These are phyloP conservation scores for Meripilus lineatus DNA, from an alignment of 1,284 basidiomycete genomes.

Conservation along the genomic window DNA sequence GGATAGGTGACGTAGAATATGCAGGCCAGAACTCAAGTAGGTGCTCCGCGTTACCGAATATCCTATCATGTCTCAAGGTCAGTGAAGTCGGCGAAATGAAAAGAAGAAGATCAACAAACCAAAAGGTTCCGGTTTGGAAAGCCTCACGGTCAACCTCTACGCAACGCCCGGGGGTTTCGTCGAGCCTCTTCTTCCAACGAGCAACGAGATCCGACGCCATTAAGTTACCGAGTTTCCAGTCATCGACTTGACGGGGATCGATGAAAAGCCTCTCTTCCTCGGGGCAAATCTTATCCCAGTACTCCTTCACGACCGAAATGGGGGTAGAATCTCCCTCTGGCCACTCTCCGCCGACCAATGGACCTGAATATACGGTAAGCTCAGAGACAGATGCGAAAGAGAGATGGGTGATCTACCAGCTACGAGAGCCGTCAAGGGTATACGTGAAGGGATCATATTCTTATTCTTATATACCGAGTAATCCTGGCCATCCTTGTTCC, in stretches of 20 bases:
- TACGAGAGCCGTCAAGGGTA: conserved; percentile 10
- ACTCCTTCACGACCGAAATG: conserved; percentile 29
- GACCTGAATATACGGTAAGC: conserved; percentile 5
- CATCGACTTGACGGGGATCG: conserved; percentile 20
- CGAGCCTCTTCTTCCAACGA: conserved; percentile 37
- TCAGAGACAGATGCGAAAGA: background rate
- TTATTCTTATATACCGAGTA: conserved; percentile 6
- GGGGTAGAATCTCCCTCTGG: conserved; percentile 26
- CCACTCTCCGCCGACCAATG: conserved; percentile 34
- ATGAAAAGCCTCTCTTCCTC: conserved; percentile 21
- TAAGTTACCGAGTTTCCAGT: background rate
- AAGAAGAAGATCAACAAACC: conserved; percentile 30
- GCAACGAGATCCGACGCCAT: conserved; percentile 30
- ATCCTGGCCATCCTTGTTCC: conserved; percentile 8
- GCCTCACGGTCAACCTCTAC: conserved; percentile 14
- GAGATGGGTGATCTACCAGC: conserved; percentile 2
- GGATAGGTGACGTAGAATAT: conserved; percentile 32
- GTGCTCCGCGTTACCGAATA: conserved; percentile 24
- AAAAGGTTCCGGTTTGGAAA: conserved; percentile 41
- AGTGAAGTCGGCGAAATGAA: background rate
- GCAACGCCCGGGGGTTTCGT: conserved; percentile 36
- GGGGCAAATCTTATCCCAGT: conserved; percentile 36
- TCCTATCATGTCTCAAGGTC: conserved; percentile 17
- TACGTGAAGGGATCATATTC: conserved; percentile 11
- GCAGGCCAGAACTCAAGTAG: conserved; percentile 32